These are phyloP conservation scores for Epicoccum sorghinum DNA, from an alignment of 2,329 filamentous ascomycete species.

Conservation along the genomic window DNA sequence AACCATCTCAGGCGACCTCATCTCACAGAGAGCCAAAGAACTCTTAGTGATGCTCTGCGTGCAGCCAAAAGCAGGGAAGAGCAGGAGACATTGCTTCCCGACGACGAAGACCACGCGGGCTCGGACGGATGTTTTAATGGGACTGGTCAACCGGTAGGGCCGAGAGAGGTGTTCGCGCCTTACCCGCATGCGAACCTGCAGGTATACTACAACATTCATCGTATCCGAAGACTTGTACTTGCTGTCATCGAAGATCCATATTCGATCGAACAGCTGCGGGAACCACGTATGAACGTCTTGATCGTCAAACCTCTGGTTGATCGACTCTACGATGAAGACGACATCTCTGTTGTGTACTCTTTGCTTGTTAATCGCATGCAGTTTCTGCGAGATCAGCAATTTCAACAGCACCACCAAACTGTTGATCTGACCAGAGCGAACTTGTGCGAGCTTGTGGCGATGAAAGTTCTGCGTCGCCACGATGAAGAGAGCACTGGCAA, in stretches of 20 bases:
- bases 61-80: slow-evolving; percentile 54
- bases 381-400: slow-evolving; percentile 78
- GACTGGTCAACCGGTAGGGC: slow-evolving; percentile 41
- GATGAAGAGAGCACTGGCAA: slow-evolving; percentile 77
- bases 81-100: slow-evolving; percentile 55
- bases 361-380: slow-evolving; percentile 81
- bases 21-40: slow-evolving; percentile 39
- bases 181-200: slow-evolving; percentile 69
- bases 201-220: slow-evolving; percentile 79
- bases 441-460: slow-evolving; percentile 80
- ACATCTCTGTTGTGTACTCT: slow-evolving; percentile 85
- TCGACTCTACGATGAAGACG: slow-evolving; percentile 77
- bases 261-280: slow-evolving; percentile 76
- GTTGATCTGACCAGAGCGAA: slow-evolving; percentile 79
- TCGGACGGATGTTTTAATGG: slow-evolving; percentile 53
- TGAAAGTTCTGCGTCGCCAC: slow-evolving; percentile 76
- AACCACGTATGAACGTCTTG: slow-evolving; percentile 80
- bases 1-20: slow-evolving; percentile 43
- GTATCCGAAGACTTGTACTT: slow-evolving; percentile 56
- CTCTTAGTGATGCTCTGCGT: slow-evolving; percentile 46
- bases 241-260: slow-evolving; percentile 66
- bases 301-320: slow-evolving; percentile 84
- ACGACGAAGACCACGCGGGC: slow-evolving; percentile 53
- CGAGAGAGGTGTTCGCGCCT: slow-evolving; percentile 50
- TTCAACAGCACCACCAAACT: slow-evolving; percentile 78